phyloP scores from a whole-genome alignment of 805 yeast species.

The Candida sithepensis region DNA sequence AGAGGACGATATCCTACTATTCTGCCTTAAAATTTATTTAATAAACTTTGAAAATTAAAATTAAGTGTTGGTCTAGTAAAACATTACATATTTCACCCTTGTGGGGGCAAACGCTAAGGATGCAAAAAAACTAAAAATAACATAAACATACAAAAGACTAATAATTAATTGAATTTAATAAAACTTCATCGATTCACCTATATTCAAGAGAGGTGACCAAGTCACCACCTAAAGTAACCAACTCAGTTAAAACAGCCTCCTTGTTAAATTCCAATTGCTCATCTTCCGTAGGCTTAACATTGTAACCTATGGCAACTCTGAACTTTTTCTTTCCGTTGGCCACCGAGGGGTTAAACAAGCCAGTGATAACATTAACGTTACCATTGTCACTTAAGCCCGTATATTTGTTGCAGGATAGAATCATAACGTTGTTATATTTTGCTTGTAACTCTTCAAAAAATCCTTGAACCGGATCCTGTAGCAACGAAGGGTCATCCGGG shows the following conservation, averaged over 20 bases:
- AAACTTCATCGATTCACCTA: too few species aligned
- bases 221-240: constrained; percentile 66
- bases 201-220: constrained; percentile 36
- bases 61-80: not conserved
- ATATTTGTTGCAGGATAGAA: constrained; percentile 63
- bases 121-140: too few species aligned
- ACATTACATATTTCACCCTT: not conserved
- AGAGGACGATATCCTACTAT: too few species aligned
- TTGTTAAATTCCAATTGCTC: constrained; percentile 59
- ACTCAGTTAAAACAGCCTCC: constrained; percentile 71
- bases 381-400: constrained; percentile 53
- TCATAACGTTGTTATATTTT: constrained; percentile 62
- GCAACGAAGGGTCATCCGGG: constrained; percentile 33
- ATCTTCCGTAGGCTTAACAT: constrained; percentile 57
- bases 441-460: constrained; percentile 57
- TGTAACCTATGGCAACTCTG: constrained; percentile 74
- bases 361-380: constrained; percentile 58
- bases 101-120: not conserved
- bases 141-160: not conserved
- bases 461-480: constrained; percentile 57
- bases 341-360: constrained; percentile 68
- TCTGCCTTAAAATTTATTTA: too few species aligned
- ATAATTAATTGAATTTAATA: too few species aligned
- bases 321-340: constrained; percentile 60
- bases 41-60: not conserved